These are phyloP conservation scores for Dentipellis sp. DNA, from an alignment of 768 basidiomycete species.

Conservation along the genomic window DNA sequence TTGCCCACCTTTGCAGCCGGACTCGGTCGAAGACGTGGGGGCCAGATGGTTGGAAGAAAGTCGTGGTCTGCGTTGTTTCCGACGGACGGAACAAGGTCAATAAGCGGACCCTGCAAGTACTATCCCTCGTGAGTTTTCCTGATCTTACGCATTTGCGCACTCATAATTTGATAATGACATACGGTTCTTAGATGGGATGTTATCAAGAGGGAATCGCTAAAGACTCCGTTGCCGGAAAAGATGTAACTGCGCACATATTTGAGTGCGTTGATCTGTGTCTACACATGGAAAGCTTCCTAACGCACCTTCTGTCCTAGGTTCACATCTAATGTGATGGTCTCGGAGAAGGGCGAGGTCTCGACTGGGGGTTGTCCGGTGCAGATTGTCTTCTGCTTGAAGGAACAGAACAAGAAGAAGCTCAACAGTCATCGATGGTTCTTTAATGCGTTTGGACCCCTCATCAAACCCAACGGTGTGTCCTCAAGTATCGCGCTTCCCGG, in stretches of 20 bases:
- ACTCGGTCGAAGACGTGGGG: constrained; percentile 75
- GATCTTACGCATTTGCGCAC: constrained; percentile 3
- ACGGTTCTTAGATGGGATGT: constrained; percentile 58
- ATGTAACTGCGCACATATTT: constrained; percentile 90
- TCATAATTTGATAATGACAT: neutral
- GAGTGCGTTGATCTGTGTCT: constrained; percentile 39
- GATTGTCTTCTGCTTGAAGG: constrained; percentile 85
- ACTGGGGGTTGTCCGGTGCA: constrained; percentile 74
- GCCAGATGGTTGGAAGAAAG: constrained; percentile 84
- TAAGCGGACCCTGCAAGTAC: constrained; percentile 84
- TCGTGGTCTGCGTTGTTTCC: constrained; percentile 81
- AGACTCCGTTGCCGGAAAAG: constrained; percentile 80
- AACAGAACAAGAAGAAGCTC: constrained; percentile 95
- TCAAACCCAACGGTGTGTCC: constrained; percentile 67
- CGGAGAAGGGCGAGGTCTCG: constrained; percentile 72
- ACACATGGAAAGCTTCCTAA: neutral
- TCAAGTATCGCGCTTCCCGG: neutral
- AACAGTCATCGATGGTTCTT: constrained; percentile 98
- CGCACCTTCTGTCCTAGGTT: constrained; percentile 30
- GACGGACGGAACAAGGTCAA: constrained; percentile 84
- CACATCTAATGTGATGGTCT: constrained; percentile 71
- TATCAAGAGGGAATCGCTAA: constrained; percentile 89
- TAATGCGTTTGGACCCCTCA: constrained; percentile 86
- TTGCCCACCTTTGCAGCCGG: constrained; percentile 69
- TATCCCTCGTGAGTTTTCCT: constrained; percentile 50